Evolutionary conservation across 371 early-diverging fungal species (phyloP).

Genomic region (Choanephora cucurbitarum): DNA sequence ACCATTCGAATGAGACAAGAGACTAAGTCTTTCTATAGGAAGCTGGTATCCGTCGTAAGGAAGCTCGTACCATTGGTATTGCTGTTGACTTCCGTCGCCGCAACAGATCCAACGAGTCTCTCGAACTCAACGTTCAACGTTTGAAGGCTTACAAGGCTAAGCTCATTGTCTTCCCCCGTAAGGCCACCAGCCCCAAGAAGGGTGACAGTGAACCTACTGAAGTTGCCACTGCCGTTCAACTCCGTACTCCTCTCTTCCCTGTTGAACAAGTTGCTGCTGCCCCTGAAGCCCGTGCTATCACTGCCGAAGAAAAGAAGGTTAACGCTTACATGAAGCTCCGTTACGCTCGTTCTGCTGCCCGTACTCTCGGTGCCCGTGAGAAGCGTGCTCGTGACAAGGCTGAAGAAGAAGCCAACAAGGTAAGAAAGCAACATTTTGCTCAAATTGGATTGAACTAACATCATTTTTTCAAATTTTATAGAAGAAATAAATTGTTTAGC

Average conservation of each 20-base stretch:
- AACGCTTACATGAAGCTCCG: conserved; percentile 87
- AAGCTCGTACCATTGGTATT: conserved; percentile 97
- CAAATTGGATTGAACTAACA: too few species aligned
- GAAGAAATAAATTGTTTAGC: conserved; percentile 41
- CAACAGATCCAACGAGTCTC: conserved; percentile 96
- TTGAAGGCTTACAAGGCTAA: conserved; percentile 95
- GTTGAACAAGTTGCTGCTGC: conserved; percentile 65
- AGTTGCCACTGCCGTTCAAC: conserved; percentile 71
- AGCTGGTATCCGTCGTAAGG: conserved; percentile 93
- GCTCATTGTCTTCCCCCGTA: conserved; percentile 76
- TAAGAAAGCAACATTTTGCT: conserved; percentile 15
- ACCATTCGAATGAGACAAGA: neutral
- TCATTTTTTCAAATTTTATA: conserved; percentile 14
- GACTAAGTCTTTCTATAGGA: conserved; percentile 48
- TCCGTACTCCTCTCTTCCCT: conserved; percentile 73
- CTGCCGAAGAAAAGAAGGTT: conserved; percentile 81
- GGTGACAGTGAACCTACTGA: conserved; percentile 65
- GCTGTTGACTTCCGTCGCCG: conserved; percentile 98
- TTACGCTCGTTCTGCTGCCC: conserved; percentile 83
- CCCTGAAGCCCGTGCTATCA: conserved; percentile 82
- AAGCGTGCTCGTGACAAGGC: conserved; percentile 78
- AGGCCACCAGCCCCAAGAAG: conserved; percentile 84
- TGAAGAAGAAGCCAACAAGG: conserved; percentile 87
- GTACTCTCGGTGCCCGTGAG: conserved; percentile 84
- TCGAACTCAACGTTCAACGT: conserved; percentile 95